Conservation (phyloP, 1,139 yeast genomes). For the Chernovozyma sophiae-reginae region DNA sequence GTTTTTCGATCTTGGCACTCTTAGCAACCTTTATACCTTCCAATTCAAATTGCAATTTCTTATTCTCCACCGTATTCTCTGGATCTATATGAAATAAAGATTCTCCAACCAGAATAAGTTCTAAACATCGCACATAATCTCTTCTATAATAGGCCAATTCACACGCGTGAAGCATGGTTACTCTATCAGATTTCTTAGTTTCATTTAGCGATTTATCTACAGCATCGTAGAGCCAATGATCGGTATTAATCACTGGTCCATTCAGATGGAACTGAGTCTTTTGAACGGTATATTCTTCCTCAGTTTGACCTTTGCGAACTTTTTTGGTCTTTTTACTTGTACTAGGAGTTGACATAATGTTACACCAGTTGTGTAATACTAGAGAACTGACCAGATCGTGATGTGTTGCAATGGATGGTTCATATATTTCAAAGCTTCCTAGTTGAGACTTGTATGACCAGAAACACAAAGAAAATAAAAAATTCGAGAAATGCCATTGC, state of each 20-base stretch:
- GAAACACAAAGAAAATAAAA: too few relatives aligned
- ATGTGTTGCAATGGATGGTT: too few relatives aligned
- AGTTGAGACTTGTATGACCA: too few relatives aligned
- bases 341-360: neutral
- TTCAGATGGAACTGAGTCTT: constrained; percentile 32
- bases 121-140: constrained; percentile 42
- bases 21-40: constrained; percentile 24
- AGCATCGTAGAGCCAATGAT: constrained; percentile 39
- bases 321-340: constrained; percentile 8
- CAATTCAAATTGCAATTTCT: constrained; percentile 20
- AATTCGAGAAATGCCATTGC: too few relatives aligned
- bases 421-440: too few relatives aligned
- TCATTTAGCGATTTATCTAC: constrained; percentile 23
- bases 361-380: too few relatives aligned
- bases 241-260: constrained; percentile 52
- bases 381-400: too few relatives aligned
- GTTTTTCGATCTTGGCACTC: constrained; percentile 39
- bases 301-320: constrained; percentile 53
- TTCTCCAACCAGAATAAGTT: constrained; percentile 26
- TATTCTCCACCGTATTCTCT: constrained; percentile 21
- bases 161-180: constrained; percentile 35
- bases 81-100: constrained; percentile 26
- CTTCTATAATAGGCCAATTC: constrained; percentile 49
- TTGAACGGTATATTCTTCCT: constrained; percentile 49
- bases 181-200: constrained; percentile 30